These are phyloP conservation scores for Huntiella omanensis DNA, from an alignment of 2,329 filamentous ascomycete species.

Conservation along the genomic window DNA sequence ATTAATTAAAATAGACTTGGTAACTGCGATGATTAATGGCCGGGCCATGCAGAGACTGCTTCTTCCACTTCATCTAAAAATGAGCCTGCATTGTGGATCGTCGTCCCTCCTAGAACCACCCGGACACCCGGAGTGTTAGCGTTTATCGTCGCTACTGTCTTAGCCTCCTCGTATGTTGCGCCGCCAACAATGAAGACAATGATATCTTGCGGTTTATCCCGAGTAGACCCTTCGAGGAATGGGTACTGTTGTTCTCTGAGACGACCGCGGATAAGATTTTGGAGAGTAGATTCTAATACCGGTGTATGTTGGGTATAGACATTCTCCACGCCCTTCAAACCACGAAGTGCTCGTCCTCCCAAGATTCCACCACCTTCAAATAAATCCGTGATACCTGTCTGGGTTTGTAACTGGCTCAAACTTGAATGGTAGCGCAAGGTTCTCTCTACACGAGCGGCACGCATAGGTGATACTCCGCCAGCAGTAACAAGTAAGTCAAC, in stretches of 20 bases:
- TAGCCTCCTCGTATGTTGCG: constrained; percentile 90
- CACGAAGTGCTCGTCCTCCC: constrained; percentile 72
- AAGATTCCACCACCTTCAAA: constrained; percentile 73
- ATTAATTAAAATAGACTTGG: background rate
- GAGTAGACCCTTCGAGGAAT: constrained; percentile 76
- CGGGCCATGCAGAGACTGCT: constrained; percentile 67
- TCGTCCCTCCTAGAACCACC: constrained; percentile 76
- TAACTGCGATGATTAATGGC: background rate
- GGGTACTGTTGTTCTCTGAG: constrained; percentile 77
- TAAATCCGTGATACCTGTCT: constrained; percentile 68
- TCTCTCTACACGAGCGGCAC: constrained; percentile 64
- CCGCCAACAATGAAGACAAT: constrained; percentile 89
- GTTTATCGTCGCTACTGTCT: constrained; percentile 89
- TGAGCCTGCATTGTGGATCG: constrained; percentile 67
- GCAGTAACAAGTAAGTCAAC: constrained; percentile 72
- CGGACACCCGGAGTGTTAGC: constrained; percentile 74
- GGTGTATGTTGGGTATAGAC: constrained; percentile 97
- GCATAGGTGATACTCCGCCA: constrained; percentile 57
- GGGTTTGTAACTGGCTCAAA: constrained; percentile 57
- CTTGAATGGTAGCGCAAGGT: constrained; percentile 74
- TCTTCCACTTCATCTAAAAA: constrained; percentile 89
- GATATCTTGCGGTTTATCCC: constrained; percentile 92
- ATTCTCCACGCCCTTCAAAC: constrained; percentile 92
- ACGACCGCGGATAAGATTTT: constrained; percentile 82
- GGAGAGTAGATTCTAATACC: constrained; percentile 66